Conservation (phyloP, 1,139 yeast genomes). For the Meyerozyma athensensis region DNA sequence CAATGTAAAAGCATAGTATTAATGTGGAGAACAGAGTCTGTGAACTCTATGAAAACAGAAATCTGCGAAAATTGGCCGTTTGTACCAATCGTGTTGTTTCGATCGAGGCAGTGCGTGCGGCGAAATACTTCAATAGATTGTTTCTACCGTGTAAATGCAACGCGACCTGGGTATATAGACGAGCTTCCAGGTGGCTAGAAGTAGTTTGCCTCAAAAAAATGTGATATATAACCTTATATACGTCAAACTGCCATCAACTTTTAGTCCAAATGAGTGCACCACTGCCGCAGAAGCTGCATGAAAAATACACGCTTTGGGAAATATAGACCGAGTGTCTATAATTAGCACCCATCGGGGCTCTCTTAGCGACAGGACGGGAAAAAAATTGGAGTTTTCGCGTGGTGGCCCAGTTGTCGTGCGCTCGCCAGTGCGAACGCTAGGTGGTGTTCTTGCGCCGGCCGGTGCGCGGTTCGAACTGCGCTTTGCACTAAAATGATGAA, state of each 20-base stretch:
- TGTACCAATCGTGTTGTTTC: neutral
- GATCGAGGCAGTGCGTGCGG: constrained; percentile 7
- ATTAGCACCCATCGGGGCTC: too few relatives aligned
- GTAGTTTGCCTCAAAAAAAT: too few relatives aligned
- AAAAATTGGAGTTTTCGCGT: constrained; percentile 6
- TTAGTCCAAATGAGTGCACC: neutral
- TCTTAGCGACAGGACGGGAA: neutral
- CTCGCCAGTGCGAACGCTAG: constrained; percentile 9
- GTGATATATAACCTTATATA: too few relatives aligned
- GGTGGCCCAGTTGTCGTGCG: constrained; percentile 18
- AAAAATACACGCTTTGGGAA: neutral
- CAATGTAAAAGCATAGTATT: neutral
- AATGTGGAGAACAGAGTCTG: too few relatives aligned
- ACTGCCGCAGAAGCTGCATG: neutral
- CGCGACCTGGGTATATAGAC: neutral
- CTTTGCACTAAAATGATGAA: constrained; percentile 32
- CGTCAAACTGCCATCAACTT: neutral
- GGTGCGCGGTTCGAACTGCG: constrained; percentile 26
- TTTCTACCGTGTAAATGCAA: neutral
- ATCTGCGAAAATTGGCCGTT: constrained; percentile 3
- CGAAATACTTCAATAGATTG: neutral
- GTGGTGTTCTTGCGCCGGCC: constrained; percentile 6
- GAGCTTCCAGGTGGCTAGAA: too few relatives aligned
- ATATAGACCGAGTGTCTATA: neutral
- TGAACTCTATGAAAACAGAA: too few relatives aligned